Evolutionary conservation across 495 filamentous ascomycete genomes (phyloP).

Genomic region (Viridothelium virens): DNA sequence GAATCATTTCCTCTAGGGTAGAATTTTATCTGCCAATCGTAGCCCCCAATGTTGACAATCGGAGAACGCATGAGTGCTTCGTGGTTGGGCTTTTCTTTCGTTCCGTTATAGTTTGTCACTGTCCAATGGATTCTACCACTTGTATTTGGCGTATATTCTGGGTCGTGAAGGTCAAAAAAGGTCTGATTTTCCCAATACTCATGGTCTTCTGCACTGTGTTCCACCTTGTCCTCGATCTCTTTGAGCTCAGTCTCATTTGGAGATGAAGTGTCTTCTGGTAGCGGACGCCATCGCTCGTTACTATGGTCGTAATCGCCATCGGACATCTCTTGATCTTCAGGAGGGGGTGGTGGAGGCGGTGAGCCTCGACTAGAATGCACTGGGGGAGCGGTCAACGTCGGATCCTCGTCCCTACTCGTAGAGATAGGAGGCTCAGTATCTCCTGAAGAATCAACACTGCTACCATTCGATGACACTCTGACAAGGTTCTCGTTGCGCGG

Average conservation of each 20-base stretch:
- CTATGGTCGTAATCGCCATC: constrained; percentile 14
- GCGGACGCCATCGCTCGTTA: constrained; percentile 30
- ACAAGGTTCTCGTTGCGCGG: constrained; percentile 6
- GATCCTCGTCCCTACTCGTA: not conserved
- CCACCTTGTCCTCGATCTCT: constrained; percentile 45
- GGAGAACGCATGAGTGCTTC: constrained; percentile 54
- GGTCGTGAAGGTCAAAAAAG: constrained; percentile 51
- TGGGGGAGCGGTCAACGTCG: not conserved
- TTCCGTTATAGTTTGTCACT: constrained; percentile 53
- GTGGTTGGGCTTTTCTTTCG: constrained; percentile 52
- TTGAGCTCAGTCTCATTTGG: constrained; percentile 55
- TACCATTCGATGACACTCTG: constrained; percentile 15
- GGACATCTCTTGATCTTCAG: constrained; percentile 18
- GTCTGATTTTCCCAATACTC: constrained; percentile 54
- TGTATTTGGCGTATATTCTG: constrained; percentile 46
- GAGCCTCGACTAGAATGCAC: not conserved
- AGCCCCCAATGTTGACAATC: constrained; percentile 50
- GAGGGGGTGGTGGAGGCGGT: constrained; percentile 2
- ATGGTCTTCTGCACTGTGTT: constrained; percentile 52
- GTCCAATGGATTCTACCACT: constrained; percentile 55
- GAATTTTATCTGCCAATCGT: constrained; percentile 64
- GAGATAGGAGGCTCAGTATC: not conserved
- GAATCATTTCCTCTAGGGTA: constrained; percentile 59
- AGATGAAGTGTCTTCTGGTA: constrained; percentile 46
- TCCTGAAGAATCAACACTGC: constrained; percentile 5